Percentiles rank a stretch among this genome's conserved stretches.
Evolutionary conservation across 371 early-diverging fungal genomes (phyloP).

Genomic region (Mucor ambiguus): DNA sequence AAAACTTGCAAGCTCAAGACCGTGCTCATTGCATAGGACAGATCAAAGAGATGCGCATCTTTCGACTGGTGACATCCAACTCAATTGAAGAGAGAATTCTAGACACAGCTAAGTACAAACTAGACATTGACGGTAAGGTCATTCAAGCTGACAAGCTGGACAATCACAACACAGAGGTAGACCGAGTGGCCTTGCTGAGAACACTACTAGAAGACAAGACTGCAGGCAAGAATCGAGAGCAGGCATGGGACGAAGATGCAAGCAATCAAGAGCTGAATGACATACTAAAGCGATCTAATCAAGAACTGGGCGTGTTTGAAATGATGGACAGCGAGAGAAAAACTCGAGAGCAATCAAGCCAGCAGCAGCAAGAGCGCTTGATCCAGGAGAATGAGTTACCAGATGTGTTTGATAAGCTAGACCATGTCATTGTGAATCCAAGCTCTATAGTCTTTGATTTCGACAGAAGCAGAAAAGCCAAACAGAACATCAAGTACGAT

Average conservation of each 20-base stretch:
- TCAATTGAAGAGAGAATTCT: conserved; percentile 98
- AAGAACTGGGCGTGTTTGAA: conserved; percentile 34
- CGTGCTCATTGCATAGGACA: conserved; percentile 99
- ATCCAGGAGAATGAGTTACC: conserved; percentile 89
- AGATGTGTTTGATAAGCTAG: conserved; percentile 60
- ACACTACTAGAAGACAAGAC: conserved; percentile 69
- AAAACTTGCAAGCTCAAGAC: conserved; percentile 99
- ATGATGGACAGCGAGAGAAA: conserved; percentile 50
- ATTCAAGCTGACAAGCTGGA: conserved; percentile 99
- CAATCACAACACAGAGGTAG: conserved; percentile 91
- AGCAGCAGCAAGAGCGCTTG: conserved; percentile 65
- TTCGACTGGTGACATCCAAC: conserved; percentile 91
- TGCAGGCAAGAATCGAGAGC: conserved; percentile 60
- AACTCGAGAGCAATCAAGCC: conserved; percentile 24
- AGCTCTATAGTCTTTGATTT: conserved; percentile 42
- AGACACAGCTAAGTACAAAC: conserved; percentile 92
- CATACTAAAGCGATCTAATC: conserved; percentile 40
- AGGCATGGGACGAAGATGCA: conserved; percentile 51
- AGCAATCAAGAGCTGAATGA: conserved; percentile 76
- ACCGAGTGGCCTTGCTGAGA: conserved; percentile 80
- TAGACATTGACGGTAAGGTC: conserved; percentile 97
- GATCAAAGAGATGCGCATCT: conserved; percentile 98
- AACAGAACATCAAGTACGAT: conserved; percentile 78
- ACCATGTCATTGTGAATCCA: conserved; percentile 54
- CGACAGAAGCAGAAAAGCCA: conserved; percentile 70